Evolutionary conservation across 2,329 filamentous ascomycete genomes (phyloP), one percentile per base, ranked within the genome.

Genomic region (Shiraia sp.): DNA sequence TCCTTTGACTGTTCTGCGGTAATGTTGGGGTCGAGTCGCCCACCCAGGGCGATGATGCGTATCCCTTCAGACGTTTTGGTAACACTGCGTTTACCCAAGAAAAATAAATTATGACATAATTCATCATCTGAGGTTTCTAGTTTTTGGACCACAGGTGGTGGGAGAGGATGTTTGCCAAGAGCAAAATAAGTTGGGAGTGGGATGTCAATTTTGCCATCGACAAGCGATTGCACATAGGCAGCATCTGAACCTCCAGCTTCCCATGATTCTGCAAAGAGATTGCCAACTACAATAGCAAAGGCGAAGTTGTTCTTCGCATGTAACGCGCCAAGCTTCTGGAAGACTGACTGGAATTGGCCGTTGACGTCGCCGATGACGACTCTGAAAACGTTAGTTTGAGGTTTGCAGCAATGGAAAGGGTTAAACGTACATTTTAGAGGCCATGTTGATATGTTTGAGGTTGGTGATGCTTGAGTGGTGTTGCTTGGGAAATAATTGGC

Each of bases 111-210:
- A n/a, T 86, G 79, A 65, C 90, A 96, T 13, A 99, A 79, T 59
- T 86, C 82, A 49, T 79, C 75, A 47, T 70, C 85, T 49, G 87
- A 82, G 24, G 80, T 79, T 61, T 89, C 80, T 37, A 97, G 79
- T 65, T 84, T 90, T 60, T 87, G 81, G 14, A 87, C 75, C 15
- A 96, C 80, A 22, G 75, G 72, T 3, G 76, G 69, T 0, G 93
- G 93, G 5, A 99, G 76, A n/a, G 85, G 73, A 32, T 78, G 78
- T 26, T 76, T 83, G 54, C 88, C 90, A 46, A 96, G 77, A 2
- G 88, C 89, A 66, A 97, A 99, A 72, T 99, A 99, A 7, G 87
- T 95, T 1, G 91, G 85, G 1, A 97, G 74, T 3, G 91, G 85
- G 4, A 97, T 76, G 15, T 76, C 65, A 37, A 95, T 84, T 9